Evolutionary conservation across 768 basidiomycete species (phyloP).

Genomic region (Suillus americanus): DNA sequence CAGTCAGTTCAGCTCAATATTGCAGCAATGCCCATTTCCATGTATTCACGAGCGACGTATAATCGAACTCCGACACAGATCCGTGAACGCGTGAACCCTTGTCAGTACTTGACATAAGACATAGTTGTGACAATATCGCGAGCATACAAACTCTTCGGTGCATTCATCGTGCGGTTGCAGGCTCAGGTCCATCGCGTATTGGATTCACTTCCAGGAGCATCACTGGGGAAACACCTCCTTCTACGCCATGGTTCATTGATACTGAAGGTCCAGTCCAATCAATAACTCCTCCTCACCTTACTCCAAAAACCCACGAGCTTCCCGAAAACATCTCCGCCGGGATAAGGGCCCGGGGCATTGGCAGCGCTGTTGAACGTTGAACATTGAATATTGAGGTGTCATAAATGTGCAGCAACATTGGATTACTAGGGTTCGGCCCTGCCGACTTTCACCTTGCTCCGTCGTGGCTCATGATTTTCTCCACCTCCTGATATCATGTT

Average conservation of each 20-base stretch:
- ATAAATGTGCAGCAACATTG: too few species aligned
- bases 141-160: conserved; percentile 24
- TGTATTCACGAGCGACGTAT: too few species aligned
- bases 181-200: not conserved
- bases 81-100: not conserved
- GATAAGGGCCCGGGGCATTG: too few species aligned
- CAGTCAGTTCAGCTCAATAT: too few species aligned
- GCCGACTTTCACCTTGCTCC: too few species aligned
- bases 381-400: too few species aligned
- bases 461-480: too few species aligned
- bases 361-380: too few species aligned
- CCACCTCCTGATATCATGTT: too few species aligned
- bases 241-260: conserved; percentile 71
- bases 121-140: not conserved
- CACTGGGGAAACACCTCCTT: conserved; percentile 1
- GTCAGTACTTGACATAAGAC: not conserved
- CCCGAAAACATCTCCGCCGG: conserved; percentile 54
- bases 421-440: too few species aligned
- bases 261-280: conserved; percentile 25
- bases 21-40: too few species aligned
- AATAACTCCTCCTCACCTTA: conserved; percentile 23
- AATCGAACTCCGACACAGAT: too few species aligned
- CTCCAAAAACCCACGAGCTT: conserved; percentile 25
- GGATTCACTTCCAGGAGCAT: not conserved
- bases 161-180: not conserved